Evolutionary conservation across 2,329 filamentous ascomycete species (phyloP).

Genomic region (Clathrospora elynae): DNA sequence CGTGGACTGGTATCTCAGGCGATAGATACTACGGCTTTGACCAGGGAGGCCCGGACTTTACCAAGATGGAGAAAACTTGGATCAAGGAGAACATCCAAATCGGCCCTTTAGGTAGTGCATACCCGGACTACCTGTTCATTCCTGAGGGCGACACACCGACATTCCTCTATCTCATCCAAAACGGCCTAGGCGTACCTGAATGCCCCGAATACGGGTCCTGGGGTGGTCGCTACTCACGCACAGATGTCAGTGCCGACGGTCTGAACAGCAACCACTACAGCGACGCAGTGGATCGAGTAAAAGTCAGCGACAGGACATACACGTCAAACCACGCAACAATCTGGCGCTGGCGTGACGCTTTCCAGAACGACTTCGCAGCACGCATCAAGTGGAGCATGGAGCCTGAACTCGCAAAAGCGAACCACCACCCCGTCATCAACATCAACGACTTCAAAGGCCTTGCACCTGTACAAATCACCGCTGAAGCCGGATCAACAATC

Average conservation of each 20-base stretch:
- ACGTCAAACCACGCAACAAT: slow-evolving; percentile 57
- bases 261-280: slow-evolving; percentile 46
- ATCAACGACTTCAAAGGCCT: slow-evolving; percentile 51
- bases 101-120: slow-evolving; percentile 51
- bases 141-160: slow-evolving; percentile 61
- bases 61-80: slow-evolving; percentile 58
- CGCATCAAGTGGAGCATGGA: slow-evolving; percentile 55
- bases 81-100: slow-evolving; percentile 60
- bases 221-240: slow-evolving; percentile 55
- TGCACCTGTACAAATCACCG: slow-evolving; percentile 49
- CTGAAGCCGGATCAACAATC: slow-evolving; percentile 49
- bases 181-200: slow-evolving; percentile 55
- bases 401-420: slow-evolving; percentile 45
- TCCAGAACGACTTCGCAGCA: slow-evolving; percentile 58
- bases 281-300: slow-evolving; percentile 47
- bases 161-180: slow-evolving; percentile 57
- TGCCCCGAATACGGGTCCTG: slow-evolving; percentile 56
- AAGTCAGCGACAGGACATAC: slow-evolving; percentile 41
- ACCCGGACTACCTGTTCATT: slow-evolving; percentile 57
- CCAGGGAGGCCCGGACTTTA: slow-evolving; percentile 55
- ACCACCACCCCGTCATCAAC: slow-evolving; percentile 56
- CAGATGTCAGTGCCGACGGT: slow-evolving; percentile 43
- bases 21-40: slow-evolving; percentile 56
- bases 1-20: slow-evolving; percentile 63
- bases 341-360: slow-evolving; percentile 60